Evolutionary conservation across 345 rosid species (phyloP).

Genomic region (Anacardium occidentale): DNA sequence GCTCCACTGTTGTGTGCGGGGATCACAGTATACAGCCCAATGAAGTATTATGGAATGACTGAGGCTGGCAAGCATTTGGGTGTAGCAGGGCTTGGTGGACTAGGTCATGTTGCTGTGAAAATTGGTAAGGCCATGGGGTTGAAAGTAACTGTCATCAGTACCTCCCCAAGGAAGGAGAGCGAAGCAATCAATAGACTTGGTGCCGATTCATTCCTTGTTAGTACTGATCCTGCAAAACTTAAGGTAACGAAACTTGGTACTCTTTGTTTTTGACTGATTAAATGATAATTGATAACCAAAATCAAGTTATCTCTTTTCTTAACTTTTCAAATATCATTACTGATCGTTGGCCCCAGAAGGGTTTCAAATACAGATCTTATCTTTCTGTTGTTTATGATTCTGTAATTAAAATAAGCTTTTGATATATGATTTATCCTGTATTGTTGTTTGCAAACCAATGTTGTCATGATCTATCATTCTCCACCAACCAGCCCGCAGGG

Average conservation of each 20-base stretch:
- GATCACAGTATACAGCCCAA: conserved; percentile 84
- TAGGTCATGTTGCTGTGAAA: conserved; percentile 90
- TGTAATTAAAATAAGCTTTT: not conserved
- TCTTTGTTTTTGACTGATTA: not conserved
- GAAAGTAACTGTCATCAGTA: conserved; percentile 81
- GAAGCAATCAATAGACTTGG: conserved; percentile 54
- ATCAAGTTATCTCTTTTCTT: not conserved
- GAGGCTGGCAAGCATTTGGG: conserved; percentile 86
- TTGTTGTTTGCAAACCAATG: not conserved
- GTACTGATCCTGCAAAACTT: conserved; percentile 53
- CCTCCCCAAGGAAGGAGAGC: conserved; percentile 52
- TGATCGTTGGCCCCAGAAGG: too few species aligned
- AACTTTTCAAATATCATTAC: too few species aligned
- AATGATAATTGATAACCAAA: not conserved
- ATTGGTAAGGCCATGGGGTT: conserved; percentile 84
- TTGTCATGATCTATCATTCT: not conserved
- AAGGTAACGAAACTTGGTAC: conserved; percentile 40
- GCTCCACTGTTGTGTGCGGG: conserved; percentile 90
- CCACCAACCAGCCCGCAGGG: not conserved
- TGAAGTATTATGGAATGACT: conserved; percentile 84
- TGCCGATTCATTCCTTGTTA: conserved; percentile 63
- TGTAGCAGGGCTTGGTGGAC: conserved; percentile 85
- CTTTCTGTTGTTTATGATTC: not conserved
- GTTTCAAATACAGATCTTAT: too few species aligned
- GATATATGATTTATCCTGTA: not conserved